Evolutionary conservation across 345 rosid species (phyloP).

Genomic region (Citrus unshiu): DNA sequence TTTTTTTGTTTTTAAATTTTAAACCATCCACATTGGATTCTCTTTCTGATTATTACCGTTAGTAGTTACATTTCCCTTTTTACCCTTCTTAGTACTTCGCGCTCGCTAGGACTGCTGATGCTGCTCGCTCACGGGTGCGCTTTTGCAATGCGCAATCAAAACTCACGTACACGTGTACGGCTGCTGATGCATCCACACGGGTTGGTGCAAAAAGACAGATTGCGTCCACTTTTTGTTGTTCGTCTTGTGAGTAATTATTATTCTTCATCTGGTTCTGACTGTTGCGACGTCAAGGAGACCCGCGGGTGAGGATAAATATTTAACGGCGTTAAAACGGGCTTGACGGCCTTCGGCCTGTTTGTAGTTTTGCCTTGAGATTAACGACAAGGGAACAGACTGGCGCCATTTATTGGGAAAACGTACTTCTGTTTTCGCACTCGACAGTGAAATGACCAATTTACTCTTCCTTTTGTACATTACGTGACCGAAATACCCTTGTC

Average conservation of each 20-base stretch:
- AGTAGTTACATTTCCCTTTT: not conserved
- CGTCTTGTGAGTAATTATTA: not conserved
- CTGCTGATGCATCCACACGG: constrained; percentile 19
- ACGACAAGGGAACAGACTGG: not conserved
- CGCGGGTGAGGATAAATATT: not conserved
- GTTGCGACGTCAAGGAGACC: not conserved
- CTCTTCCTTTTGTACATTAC: no score
- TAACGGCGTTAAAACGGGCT: not conserved
- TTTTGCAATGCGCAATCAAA: not conserved
- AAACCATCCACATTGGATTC: constrained; percentile 18
- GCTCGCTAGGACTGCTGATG: not conserved
- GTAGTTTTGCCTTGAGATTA: not conserved
- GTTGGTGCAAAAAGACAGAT: not conserved
- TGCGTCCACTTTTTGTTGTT: not conserved
- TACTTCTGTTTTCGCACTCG: not conserved
- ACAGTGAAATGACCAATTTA: no score
- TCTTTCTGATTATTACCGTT: constrained; percentile 11
- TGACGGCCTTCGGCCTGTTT: not conserved
- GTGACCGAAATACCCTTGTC: not conserved
- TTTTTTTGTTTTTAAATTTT: not conserved
- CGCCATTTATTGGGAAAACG: constrained; percentile 7
- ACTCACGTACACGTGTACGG: constrained; percentile 23
- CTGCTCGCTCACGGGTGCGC: constrained; percentile 2
- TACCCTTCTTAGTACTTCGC: constrained; percentile 10
- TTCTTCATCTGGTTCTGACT: not conserved